Base-by-base conservation (phyloP, 257 asterid genomes). In the Nicotiana sylvestris region DNA sequence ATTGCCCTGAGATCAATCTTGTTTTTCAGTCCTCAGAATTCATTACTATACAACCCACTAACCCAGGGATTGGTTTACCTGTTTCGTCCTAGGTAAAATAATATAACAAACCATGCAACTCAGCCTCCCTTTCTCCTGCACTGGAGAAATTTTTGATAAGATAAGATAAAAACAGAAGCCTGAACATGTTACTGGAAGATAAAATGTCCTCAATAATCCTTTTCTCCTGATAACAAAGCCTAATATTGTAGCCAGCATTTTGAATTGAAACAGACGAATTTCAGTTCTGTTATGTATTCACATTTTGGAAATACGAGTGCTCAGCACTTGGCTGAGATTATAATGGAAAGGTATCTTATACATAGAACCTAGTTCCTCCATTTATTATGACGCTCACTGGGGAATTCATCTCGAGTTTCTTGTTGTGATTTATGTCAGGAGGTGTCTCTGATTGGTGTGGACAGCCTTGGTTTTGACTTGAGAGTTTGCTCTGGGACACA, bases 401-500 rank as follows among this genome's bases (percentile, higher is more conserved):
- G 29, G 29, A n/a, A 79, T 79, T 79, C 60, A n/a, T 62, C 76
- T 79, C 35, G 39, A 77, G 84, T 65, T 74, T 87, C 65, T 49
- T 33, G 1, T 84, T 79, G 81, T 77, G 77, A 84, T 81, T 69
- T 21, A 77, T 84, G 87, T 39, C 91, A 96, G 99, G 99, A 96
- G 85, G 90, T 93, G 66, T 92, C 92, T 84, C 92, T 96, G 55
- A 90, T 90, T 49, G 98, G 97, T 82, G 89, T 94, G n/a, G 99
- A 96, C 89, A 93, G 97, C 89, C 92, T 93, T 83, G 99, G 98
- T 81, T 89, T 93, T 86, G 99, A 96, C 88, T 88, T 96, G 90
- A 88, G 99, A 89, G 90, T 94, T 87, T 93, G 97, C 89, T 89
- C 98, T 4, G 99, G 97, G 81, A 91, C 90, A 25, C 98, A 94